phyloP scores from a whole-genome alignment of 441 rosid genomes.

The Metrosideros polymorpha region DNA sequence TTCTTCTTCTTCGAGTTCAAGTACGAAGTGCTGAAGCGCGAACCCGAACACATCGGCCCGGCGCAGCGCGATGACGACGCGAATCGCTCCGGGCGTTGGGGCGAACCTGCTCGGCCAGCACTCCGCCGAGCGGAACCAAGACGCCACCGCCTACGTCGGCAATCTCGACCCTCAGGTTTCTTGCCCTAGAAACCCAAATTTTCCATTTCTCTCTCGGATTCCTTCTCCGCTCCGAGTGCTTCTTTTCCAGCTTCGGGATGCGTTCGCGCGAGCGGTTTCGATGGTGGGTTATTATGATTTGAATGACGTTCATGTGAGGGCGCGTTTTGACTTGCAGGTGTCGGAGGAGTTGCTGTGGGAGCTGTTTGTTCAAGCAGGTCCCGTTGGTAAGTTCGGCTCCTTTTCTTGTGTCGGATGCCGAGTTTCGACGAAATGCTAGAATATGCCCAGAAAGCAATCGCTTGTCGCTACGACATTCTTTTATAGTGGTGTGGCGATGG shows the following conservation, averaged over 20 bases:
- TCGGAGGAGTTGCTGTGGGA: slow-evolving; percentile 94
- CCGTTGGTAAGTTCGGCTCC: slow-evolving; percentile 58
- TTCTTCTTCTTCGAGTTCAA: not conserved
- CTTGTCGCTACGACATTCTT: not conserved
- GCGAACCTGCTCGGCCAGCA: slow-evolving; percentile 97
- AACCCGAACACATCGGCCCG: not conserved
- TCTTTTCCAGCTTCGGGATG: not conserved
- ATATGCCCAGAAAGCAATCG: not conserved
- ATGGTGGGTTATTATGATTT: not conserved
- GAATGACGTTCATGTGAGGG: not conserved
- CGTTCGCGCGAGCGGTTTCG: not conserved
- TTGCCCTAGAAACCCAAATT: too few species aligned
- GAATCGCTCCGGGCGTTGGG: slow-evolving; percentile 95
- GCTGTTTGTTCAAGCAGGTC: slow-evolving; percentile 91
- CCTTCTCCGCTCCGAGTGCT: not conserved
- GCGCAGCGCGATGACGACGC: slow-evolving; percentile 51
- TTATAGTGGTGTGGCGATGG: not conserved
- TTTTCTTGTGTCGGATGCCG: not conserved
- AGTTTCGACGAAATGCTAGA: not conserved
- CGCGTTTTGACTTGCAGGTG: slow-evolving; percentile 18
- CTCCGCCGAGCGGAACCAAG: slow-evolving; percentile 93
- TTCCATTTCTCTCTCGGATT: not conserved
- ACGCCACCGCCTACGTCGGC: slow-evolving; percentile 95
- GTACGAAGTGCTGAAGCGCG: not conserved
- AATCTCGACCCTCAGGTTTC: slow-evolving; percentile 83